Evolutionary conservation across 1,139 yeast species (phyloP), one percentile per base, ranked within the genome.

Genomic region (Blastobotrys elegans): DNA sequence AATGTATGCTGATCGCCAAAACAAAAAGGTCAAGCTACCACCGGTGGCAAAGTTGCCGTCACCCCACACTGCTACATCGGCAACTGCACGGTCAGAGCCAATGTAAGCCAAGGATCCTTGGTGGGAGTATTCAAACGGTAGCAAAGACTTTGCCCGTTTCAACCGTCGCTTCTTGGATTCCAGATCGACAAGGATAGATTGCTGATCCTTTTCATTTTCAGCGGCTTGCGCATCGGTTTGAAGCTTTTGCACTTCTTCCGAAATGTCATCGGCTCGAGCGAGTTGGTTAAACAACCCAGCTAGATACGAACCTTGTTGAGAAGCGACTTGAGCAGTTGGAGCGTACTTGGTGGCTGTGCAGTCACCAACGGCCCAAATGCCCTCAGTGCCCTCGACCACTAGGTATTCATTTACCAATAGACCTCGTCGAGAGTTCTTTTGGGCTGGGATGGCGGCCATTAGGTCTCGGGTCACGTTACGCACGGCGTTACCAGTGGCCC

Each of bases 401-500:
- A 89, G 74, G 66, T 77, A 81, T 54, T 87, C 96, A 69, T 88
- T 84, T 50, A 89, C 86, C 57, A 87, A 74, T 58, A 90, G 74
- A 54, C 97, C 97, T 68, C 97, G 82, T 70, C 92, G 82, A 50
- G 96, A 89, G 64, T 80, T 80, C 68, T 79, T 82, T 74, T 90
- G 97, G 54, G 82, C 90, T 43, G 85, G 87, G 57, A 90, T 72
- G 69, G 79, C 77, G 48, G 75, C 62, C 68, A 84, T 80, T 64
- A 90, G 73, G 60, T 79, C 79, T 53, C 80, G 75, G 50, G 85
- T 77, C 53, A 90, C 77, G 43, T 80, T 80, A 69, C 96, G 82
- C 54, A 90, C 90, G 53, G 94, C 92, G 68, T 88, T 89, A 71
- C 97, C 97, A 46, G 96, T 90, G 51, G 97, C 97, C 97, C 97